A percentile compares a stretch with the other conserved stretches of the same genome.
These are phyloP conservation scores for Colletotrichum orchidophilum DNA, from an alignment of 2,329 filamentous ascomycete species.

Conservation along the genomic window DNA sequence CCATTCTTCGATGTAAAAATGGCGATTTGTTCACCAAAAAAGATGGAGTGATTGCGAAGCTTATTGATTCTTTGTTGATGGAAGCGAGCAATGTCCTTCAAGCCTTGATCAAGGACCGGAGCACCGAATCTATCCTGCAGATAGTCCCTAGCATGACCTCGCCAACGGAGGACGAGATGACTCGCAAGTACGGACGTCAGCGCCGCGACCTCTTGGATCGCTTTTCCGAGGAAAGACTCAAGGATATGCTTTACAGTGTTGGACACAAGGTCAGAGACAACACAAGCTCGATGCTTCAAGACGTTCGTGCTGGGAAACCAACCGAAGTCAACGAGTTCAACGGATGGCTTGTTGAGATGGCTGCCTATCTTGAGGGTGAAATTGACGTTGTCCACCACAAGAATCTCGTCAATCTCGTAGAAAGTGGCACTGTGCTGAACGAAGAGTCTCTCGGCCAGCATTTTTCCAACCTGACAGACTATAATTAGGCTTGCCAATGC, in stretches of 20 bases:
- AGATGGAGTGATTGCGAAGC: slow-evolving; percentile 56
- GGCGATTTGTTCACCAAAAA: slow-evolving; percentile 76
- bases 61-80: slow-evolving; percentile 75
- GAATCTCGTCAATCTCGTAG: slow-evolving; percentile 54
- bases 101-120: slow-evolving; percentile 67
- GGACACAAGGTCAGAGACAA: slow-evolving; percentile 62
- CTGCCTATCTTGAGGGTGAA: slow-evolving; percentile 46
- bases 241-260: slow-evolving; percentile 56
- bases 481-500: not conserved
- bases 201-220: slow-evolving; percentile 43
- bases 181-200: slow-evolving; percentile 3
- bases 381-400: slow-evolving; percentile 50
- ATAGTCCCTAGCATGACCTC: not conserved
- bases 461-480: slow-evolving; percentile 35
- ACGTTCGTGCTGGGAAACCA: slow-evolving; percentile 58
- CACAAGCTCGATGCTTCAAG: slow-evolving; percentile 71
- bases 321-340: slow-evolving; percentile 70
- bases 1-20: slow-evolving; percentile 79
- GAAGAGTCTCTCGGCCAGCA: slow-evolving; percentile 45
- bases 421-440: slow-evolving; percentile 44
- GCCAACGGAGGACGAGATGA: too few relatives aligned
- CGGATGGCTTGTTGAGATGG: slow-evolving; percentile 64
- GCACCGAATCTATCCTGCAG: slow-evolving; percentile 49
- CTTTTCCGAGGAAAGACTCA: slow-evolving; percentile 54
- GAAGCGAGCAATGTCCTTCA: slow-evolving; percentile 81